These are phyloP conservation scores for Chrysopogon serrulatus DNA, from an alignment of 176 grass and related monocot species.

Conservation along the genomic window DNA sequence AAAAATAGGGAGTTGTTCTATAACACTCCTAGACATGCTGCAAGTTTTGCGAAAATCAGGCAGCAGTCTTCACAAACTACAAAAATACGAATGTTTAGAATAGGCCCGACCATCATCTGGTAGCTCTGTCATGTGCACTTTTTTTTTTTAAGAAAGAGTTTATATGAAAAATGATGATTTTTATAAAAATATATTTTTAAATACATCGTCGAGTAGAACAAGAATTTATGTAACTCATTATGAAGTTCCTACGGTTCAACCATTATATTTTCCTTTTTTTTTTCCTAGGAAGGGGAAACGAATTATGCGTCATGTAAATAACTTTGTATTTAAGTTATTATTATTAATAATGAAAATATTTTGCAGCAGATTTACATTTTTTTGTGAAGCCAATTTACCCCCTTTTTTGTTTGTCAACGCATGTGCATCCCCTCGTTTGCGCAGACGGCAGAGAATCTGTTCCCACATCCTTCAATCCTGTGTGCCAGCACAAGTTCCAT, in stretches of 20 bases:
- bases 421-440: not conserved
- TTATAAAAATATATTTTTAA: not conserved
- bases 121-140: not conserved
- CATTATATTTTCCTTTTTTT: not conserved
- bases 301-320: not conserved
- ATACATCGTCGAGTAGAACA: not conserved
- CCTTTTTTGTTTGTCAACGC: too few species aligned
- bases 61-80: not conserved
- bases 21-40: too few species aligned
- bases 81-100: not conserved
- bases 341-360: not conserved
- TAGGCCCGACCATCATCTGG: not conserved
- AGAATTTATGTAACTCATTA: not conserved
- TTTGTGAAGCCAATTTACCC: too few species aligned
- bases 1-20: too few species aligned
- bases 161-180: not conserved
- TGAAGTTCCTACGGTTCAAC: not conserved
- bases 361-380: not conserved
- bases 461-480: not conserved
- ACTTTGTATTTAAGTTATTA: not conserved
- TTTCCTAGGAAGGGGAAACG: not conserved
- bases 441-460: not conserved
- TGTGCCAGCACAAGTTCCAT: not conserved
- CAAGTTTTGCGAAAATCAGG: too few species aligned
- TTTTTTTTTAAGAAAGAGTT: not conserved